Conservation (phyloP, 768 basidiomycete species). For the Chalciporus piperatus region DNA sequence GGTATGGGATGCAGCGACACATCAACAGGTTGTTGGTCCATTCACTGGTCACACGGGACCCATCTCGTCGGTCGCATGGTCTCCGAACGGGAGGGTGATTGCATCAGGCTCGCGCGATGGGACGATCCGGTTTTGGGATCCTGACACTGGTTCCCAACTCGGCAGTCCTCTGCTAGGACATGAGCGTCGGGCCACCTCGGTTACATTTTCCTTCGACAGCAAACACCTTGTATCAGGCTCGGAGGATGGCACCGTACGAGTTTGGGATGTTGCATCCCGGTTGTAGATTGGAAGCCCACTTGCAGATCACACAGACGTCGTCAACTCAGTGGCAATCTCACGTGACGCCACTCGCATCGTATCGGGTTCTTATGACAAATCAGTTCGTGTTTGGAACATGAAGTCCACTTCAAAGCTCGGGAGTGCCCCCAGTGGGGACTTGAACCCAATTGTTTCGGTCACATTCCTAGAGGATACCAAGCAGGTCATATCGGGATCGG, state of each 20-base stretch:
- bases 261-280: not conserved
- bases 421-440: no score
- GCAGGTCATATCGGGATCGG: no score
- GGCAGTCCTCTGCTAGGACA: not conserved
- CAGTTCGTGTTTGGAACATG: not conserved
- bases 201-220: not conserved
- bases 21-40: no score
- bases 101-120: not conserved
- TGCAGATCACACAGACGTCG: not conserved
- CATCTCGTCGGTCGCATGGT: not conserved
- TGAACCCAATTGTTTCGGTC: no score
- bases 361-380: not conserved
- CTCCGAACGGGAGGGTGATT: not conserved
- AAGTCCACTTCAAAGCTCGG: not conserved
- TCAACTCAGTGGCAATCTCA: not conserved
- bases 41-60: not conserved
- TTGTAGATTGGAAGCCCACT: not conserved
- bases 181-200: not conserved
- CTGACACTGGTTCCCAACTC: not conserved
- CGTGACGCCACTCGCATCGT: not conserved
- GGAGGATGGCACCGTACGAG: conserved; percentile 3
- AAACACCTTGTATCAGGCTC: conserved; percentile 6
- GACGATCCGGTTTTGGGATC: conserved; percentile 1
- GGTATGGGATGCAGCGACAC: not conserved
- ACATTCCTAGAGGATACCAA: no score